Percentiles rank a stretch among this genome's conserved stretches.
Conservation (phyloP, 768 basidiomycete genomes). For the Phylloporus arenicola region DNA sequence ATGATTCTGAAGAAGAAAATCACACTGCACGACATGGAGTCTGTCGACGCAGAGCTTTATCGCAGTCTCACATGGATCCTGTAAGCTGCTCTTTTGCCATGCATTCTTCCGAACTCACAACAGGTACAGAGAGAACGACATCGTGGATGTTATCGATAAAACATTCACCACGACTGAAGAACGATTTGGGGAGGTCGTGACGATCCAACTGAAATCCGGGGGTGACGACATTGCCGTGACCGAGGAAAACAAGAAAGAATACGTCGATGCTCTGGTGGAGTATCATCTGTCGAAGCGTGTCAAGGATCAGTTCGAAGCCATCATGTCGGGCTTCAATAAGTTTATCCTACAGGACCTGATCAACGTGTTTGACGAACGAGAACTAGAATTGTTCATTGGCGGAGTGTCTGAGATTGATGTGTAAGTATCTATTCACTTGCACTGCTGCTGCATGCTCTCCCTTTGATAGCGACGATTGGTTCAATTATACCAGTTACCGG, state of each 20-base stretch:
- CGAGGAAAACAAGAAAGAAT: slow-evolving; percentile 98
- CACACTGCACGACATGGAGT: slow-evolving; percentile 86
- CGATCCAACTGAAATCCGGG: slow-evolving; percentile 87
- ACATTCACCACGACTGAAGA: slow-evolving; percentile 97
- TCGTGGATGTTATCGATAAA: slow-evolving; percentile 95
- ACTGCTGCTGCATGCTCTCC: not conserved
- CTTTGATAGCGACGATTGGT: slow-evolving; percentile 81
- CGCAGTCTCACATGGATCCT: slow-evolving; percentile 98
- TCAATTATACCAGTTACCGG: slow-evolving; percentile 97
- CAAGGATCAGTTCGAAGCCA: slow-evolving; percentile 97
- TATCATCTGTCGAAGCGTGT: slow-evolving; percentile 97
- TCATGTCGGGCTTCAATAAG: slow-evolving; percentile 99
- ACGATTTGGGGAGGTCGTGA: slow-evolving; percentile 96
- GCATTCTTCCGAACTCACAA: slow-evolving; percentile 8
- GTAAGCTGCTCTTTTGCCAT: slow-evolving; percentile 43
- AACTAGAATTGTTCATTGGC: slow-evolving; percentile 93
- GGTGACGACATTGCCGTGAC: slow-evolving; percentile 89
- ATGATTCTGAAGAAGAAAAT: slow-evolving; percentile 99
- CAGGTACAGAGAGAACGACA: slow-evolving; percentile 80
- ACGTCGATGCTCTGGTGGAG: slow-evolving; percentile 89
- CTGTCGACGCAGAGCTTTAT: slow-evolving; percentile 92
- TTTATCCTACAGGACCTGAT: slow-evolving; percentile 96
- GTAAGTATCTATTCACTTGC: slow-evolving; percentile 41
- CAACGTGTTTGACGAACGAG: slow-evolving; percentile 98
- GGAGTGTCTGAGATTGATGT: slow-evolving; percentile 99